Percentiles rank a stretch among this genome's conserved stretches.
These are phyloP conservation scores for Aspergillus novoparasiticus DNA, from an alignment of 2,329 filamentous ascomycete genomes.

Conservation along the genomic window DNA sequence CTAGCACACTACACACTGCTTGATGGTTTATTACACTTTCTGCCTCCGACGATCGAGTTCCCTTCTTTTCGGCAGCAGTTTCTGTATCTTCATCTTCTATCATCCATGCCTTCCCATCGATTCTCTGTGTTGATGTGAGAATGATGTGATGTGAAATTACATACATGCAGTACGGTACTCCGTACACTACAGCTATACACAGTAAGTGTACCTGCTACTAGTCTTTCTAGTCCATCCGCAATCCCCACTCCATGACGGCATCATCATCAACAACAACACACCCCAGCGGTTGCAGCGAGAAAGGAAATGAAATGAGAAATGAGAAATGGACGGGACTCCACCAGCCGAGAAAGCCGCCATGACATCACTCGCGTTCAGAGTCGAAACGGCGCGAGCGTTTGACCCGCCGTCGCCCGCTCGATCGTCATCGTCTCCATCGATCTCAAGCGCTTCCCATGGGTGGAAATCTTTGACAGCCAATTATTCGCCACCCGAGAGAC, in stretches of 20 bases:
- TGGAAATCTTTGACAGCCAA: conserved; percentile 26
- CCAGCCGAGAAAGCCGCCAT: conserved; percentile 17
- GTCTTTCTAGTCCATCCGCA: background rate
- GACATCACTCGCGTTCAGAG: conserved; percentile 29
- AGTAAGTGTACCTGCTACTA: background rate
- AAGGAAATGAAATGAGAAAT: background rate
- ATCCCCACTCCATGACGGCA: conserved; percentile 8
- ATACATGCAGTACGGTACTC: too few relatives aligned
- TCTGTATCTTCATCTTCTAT: background rate
- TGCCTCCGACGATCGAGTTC: background rate
- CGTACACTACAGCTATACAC: too few relatives aligned
- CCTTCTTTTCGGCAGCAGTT: background rate
- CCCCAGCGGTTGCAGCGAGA: background rate
- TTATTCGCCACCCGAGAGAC: conserved; percentile 9
- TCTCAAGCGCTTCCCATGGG: conserved; percentile 32
- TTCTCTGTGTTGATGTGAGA: background rate
- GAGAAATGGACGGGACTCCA: background rate
- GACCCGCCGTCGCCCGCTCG: conserved; percentile 25
- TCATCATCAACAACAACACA: background rate
- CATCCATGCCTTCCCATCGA: background rate
- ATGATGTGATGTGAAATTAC: background rate
- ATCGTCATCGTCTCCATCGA: conserved; percentile 39
- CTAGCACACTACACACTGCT: background rate
- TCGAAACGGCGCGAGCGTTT: conserved; percentile 33
- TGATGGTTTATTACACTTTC: background rate